These are phyloP conservation scores for Maudiozyma turicensis DNA, from an alignment of 805 yeast genomes.

Conservation along the genomic window DNA sequence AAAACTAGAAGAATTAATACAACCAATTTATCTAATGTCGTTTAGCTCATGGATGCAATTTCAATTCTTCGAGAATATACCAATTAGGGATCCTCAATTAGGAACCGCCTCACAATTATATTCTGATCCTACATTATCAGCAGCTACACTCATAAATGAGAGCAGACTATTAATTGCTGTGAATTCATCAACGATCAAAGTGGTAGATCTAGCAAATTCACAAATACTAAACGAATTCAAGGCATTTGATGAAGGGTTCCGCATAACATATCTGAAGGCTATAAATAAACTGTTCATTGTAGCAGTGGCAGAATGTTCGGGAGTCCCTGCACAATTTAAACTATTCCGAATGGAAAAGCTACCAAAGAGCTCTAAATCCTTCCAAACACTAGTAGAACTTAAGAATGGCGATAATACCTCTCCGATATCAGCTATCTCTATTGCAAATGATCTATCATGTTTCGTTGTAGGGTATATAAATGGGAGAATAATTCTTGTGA, in stretches of 20 bases:
- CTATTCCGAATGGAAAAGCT: slow-evolving; percentile 63
- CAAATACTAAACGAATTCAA: slow-evolving; percentile 40
- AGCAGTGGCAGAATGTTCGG: slow-evolving; percentile 67
- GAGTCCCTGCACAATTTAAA: slow-evolving; percentile 56
- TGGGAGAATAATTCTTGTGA: slow-evolving; percentile 68
- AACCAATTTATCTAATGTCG: slow-evolving; percentile 10
- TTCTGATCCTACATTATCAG: slow-evolving; percentile 66
- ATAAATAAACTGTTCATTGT: slow-evolving; percentile 44
- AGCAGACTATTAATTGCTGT: slow-evolving; percentile 50
- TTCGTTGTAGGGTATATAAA: slow-evolving; percentile 30
- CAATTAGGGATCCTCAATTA: slow-evolving; percentile 73
- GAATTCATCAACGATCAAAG: slow-evolving; percentile 41
- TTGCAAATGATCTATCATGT: slow-evolving; percentile 19
- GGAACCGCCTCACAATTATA: slow-evolving; percentile 56
- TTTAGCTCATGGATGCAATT: slow-evolving; percentile 60
- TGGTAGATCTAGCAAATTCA: slow-evolving; percentile 42
- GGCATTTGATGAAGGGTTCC: slow-evolving; percentile 51
- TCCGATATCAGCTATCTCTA: slow-evolving; percentile 41
- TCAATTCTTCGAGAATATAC: slow-evolving; percentile 74
- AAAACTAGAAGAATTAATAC: background rate
- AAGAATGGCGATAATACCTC: slow-evolving; percentile 66
- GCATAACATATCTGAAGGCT: slow-evolving; percentile 47
- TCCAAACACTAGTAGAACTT: slow-evolving; percentile 52
- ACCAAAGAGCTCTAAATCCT: slow-evolving; percentile 30
- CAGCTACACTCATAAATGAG: slow-evolving; percentile 48